Base-by-base conservation (phyloP, 352 stramenopile species). In the Globisporangium uncinulatum region DNA sequence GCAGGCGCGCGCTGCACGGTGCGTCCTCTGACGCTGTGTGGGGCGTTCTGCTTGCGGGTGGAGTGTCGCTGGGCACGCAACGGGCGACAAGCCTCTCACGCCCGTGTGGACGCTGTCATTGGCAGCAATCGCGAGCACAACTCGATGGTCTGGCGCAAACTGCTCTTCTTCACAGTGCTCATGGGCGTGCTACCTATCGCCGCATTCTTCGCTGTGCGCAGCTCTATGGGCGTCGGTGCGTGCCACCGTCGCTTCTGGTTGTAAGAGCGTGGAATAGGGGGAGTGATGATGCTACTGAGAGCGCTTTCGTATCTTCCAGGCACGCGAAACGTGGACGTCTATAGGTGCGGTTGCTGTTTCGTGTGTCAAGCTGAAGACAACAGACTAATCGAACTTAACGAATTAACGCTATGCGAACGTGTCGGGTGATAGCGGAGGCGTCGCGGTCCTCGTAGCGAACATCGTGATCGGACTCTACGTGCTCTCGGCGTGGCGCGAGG, bases 381-480 rank as follows among this genome's bases (percentile, higher is more conserved):
- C 15, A 83, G 61, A 8, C 87, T 1, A 29, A 29, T 4, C 24
- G 24, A 29, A 29, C 24, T 29, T 29, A 29, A 29, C 24, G 24
- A 29, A 29, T 29, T 1, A 29, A 29, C 24, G 24, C 24, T 29
- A 4, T 29, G 24, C 24, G 24, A 29, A 29, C 24, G 24, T 4
- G 24, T 29, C 24, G 24, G 24, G 24, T 29, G 24, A 29, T 29
- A 94, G 83, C 78, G 81, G 79, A 3, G 82, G 87, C 54, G 71
- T 71, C 4, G 77, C 83, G 9, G 81, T 94, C 45, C 56, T 89
- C 19, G 71, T 85, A 54, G 77, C 87, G 34, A 94, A 94, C 56
- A 64, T 92, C 41, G 77, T 92, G 19, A 88, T 91, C 54, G 73
- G 79, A 7, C 58, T 88, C 2, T 94, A 94, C 55, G 76, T 94